Base-by-base conservation (phyloP, 2,329 filamentous ascomycete genomes). In the Nemania sp. region DNA sequence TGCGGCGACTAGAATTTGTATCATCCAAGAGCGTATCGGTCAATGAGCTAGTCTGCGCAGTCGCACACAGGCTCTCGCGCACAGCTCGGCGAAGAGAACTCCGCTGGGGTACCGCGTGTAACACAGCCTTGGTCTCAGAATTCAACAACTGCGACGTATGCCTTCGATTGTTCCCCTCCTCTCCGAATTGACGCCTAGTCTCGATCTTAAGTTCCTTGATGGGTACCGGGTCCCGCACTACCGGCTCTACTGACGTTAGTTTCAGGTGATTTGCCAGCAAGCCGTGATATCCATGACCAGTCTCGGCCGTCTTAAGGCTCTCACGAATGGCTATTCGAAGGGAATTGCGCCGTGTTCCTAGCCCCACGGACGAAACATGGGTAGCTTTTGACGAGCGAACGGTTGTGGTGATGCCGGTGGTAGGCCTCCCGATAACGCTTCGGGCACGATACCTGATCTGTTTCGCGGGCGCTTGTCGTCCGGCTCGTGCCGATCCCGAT, bases 81-180 rank as follows among this genome's bases (percentile, higher is more conserved):
- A 62, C 3, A 37, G 55, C 55, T 12, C 42, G 55, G 25, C 60
- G 51, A 51, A 62, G 42, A 12, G 60, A 62, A 40, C 55, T 62
- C 10, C 55, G 60, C 29, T 55, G 60, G 17, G 60, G 49, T 17
- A 5, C 34, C 21, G 46, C 4, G 2, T 5, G 17, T 12, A 34
- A 37, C 11, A 37, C 4, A 18, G 18, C 12, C 7, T 17, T 17
- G 5, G 2, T 5, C 29, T 25, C n/a, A 4, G 13, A 2, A 32
- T 40, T 25, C 20, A 18, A 18, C 18, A 34, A 25, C 18, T 17
- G 35, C 32, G 1, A 49, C 13, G 12, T 12, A 34, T 20, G 11
- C 40, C 29, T 17, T 5, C 18, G 10, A 25, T 13, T 2, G 11
- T 39, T 5, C n/a, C 5, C 13, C 5, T 5, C 12, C 15, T 32